Evolutionary conservation across 1,139 yeast genomes (phyloP), one percentile per base, ranked within the genome.

Genomic region (Fermentozyma sake): DNA sequence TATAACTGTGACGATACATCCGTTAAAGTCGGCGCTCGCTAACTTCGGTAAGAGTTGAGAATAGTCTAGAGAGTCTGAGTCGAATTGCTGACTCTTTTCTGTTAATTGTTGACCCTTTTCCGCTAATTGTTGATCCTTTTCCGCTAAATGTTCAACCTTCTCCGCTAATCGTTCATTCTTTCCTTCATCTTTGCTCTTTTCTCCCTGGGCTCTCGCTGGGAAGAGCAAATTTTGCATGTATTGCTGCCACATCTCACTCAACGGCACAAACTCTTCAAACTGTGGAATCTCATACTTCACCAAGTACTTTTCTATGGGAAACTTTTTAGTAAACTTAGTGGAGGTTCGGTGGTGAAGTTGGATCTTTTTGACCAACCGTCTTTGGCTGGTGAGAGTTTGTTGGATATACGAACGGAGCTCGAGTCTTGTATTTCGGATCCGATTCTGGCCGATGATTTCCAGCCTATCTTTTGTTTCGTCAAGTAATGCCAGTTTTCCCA

Each of bases 1-100:
- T 1, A 66, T 46, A 0, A 89, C 91, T 10, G 68, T 64, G 13
- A 89, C 36, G 22, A 60, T 50, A 12, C 95, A 76, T 3, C 98
- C 97, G 42, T 82, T 83, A 52, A 72, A 84, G 46, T 91, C 98
- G 1, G 95, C 91, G 37, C 80, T 69, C 0, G 91, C 71, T 18
- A 89, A 55, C 44, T 80, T 79, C 4, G 76, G 62, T 13, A 80
- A 52, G 1, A 70, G 39, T 20, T 53, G 52, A 15, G 56, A 56
- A 7, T 61, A 35, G 6, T 42, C 43, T 1, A 64, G 61, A 12
- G 55, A 34, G 31, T 12, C 11, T 6, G 6, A 7, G 7, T 6
- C 19, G n/a, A n/a, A n/a, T n/a, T n/a, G n/a, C n/a, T n/a, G n/a
- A n/a, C n/a, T n/a, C n/a, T n/a, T n/a, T n/a, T n/a, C n/a, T n/a